Evolutionary conservation across 1,284 basidiomycete species (phyloP), one percentile per base, ranked within the genome.

Genomic region (Cutaneotrichosporon cutaneum): DNA sequence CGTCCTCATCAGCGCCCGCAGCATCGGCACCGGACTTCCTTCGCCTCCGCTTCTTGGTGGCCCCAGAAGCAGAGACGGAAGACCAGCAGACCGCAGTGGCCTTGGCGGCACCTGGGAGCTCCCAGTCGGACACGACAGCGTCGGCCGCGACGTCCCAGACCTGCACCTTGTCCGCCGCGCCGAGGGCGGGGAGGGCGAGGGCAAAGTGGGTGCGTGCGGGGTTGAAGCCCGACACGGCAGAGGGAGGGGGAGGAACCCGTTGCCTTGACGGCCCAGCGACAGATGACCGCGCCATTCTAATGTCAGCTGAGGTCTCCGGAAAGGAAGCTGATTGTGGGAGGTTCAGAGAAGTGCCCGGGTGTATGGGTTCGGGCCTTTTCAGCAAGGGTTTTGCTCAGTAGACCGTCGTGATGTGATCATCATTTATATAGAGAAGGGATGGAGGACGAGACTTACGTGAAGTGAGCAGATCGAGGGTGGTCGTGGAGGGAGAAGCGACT

Each of bases 371-470:
- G 74, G 73, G 74, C 74, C 73, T 73, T 64, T 75, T 75, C 75
- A 72, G 71, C 72, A 71, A 71, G 67, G 61, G 53, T 55, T 66
- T 60, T 63, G 65, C 69, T 77, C 69, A 75, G 76, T 69, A 77
- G 76, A 77, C 76, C 76, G 76, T 77, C 76, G 76, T 77, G 76
- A 72, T 74, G 65, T 62, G 66, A 77, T 77, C 76, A 73, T 77
- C 76, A 74, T 68, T 71, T 77, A 74, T 74, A 59, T 59, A 52
- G 54, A 50, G 39, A 47, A 18, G 14, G 24, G 30, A 53, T 14
- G 53, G 54, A 44, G 33, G 27, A 26, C 26, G 26, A 11, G n/a
- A 54, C 51, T 50, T 32, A 54, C 52, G 14, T 56, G 22, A 32
- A 7, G 18, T 32, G 9, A 22, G 44, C 13, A 26, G 36, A 9